A percentile compares a stretch with the other conserved stretches of the same genome.
Conservation (phyloP, 2,329 filamentous ascomycete species). For the Paraphaeosphaeria minitans region DNA sequence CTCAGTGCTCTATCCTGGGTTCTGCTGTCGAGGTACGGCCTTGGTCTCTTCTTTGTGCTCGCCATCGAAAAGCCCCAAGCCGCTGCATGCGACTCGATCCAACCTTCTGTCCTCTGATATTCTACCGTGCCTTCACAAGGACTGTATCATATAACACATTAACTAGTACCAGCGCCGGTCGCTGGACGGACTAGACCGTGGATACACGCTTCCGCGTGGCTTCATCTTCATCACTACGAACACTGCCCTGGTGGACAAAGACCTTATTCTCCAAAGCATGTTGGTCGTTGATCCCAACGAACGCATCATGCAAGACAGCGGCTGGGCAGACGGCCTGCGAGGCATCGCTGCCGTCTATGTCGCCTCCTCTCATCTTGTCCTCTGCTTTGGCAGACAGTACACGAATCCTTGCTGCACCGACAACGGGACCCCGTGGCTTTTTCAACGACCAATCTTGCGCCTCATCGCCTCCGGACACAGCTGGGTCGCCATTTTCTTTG, state of each 20-base stretch:
- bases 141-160: not conserved
- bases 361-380: slow-evolving; percentile 1
- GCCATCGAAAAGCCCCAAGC: not conserved
- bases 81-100: not conserved
- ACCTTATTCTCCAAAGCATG: not conserved
- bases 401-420: slow-evolving; percentile 1
- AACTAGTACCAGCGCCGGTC: not conserved
- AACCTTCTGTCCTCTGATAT: not conserved
- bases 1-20: not conserved
- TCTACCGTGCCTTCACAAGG: not conserved
- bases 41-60: not conserved
- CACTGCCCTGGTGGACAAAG: not conserved
- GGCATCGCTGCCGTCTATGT: slow-evolving; percentile 10
- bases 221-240: not conserved
- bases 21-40: no score
- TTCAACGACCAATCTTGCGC: slow-evolving; percentile 5
- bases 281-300: not conserved
- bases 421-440: slow-evolving; percentile 1
- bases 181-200: not conserved
- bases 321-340: slow-evolving; percentile 7
- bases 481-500: slow-evolving; percentile 10
- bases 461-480: slow-evolving; percentile 9
- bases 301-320: slow-evolving; percentile 10
- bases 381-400: slow-evolving; percentile 1
- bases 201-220: not conserved